A percentile compares a stretch with the other conserved stretches of the same genome.
Evolutionary conservation across 2,329 filamentous ascomycete species (phyloP).

Genomic region (Sarocladium oryzae): DNA sequence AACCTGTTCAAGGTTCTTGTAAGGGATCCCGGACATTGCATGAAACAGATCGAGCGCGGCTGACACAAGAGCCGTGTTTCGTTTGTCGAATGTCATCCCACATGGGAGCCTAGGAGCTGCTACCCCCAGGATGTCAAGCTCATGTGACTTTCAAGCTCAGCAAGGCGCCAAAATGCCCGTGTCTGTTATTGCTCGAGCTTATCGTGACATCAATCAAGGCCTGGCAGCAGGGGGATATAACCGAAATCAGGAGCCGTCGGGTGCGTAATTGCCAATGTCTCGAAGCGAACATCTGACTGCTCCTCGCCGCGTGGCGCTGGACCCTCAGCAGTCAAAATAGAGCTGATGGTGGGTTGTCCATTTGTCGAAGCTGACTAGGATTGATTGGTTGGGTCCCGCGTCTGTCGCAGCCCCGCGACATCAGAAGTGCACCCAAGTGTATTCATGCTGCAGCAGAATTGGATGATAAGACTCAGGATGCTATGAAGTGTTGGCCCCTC

Average conservation of each 20-base stretch:
- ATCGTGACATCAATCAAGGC: background rate
- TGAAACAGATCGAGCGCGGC: conserved; percentile 1
- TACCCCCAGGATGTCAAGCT: background rate
- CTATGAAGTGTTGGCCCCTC: too few species aligned
- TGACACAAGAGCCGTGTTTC: conserved; percentile 2
- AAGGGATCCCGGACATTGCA: background rate
- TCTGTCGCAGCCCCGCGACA: background rate
- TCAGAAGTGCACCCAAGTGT: background rate
- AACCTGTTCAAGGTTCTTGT: background rate
- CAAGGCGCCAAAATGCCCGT: too few species aligned
- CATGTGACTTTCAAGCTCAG: too few species aligned
- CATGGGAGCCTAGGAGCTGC: background rate
- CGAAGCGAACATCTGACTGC: background rate
- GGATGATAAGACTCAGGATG: too few species aligned
- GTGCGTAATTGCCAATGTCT: background rate
- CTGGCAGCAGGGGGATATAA: background rate
- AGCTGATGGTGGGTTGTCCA: conserved; percentile 7
- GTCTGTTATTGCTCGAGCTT: too few species aligned
- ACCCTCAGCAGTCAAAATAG: conserved; percentile 6
- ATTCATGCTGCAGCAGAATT: background rate
- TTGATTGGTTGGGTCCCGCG: background rate
- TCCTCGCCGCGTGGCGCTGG: background rate
- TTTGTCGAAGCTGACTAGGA: conserved; percentile 1
- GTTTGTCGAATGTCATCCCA: background rate
- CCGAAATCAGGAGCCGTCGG: conserved; percentile 1